Evolutionary conservation across 768 basidiomycete species (phyloP).

Genomic region (Glaciozyma antarctica): DNA sequence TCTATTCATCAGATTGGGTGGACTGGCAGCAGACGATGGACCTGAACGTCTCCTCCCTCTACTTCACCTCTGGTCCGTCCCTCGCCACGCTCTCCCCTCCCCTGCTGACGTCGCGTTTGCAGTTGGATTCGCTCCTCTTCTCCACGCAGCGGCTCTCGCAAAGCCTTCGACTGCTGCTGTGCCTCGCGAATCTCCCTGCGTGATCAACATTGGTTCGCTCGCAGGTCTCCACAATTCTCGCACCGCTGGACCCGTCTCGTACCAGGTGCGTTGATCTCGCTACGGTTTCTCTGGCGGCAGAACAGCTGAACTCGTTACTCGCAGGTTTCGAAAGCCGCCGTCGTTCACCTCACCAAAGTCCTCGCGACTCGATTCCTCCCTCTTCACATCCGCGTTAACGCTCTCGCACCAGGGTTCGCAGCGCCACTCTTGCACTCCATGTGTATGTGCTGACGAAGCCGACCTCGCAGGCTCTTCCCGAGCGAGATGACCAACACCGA

Average conservation of each 20-base stretch:
- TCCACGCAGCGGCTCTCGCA: not conserved
- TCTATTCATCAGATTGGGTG: not conserved
- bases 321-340: not conserved
- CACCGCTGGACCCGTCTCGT: not conserved
- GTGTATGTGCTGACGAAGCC: too few relatives aligned
- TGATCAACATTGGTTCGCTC: slow-evolving; percentile 2
- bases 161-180: not conserved
- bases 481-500: slow-evolving; percentile 3
- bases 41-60: slow-evolving; percentile 3
- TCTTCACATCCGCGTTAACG: not conserved
- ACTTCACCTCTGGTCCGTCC: not conserved
- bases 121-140: not conserved
- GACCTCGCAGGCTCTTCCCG: slow-evolving; percentile 2
- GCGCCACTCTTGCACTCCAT: not conserved
- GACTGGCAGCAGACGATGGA: slow-evolving; percentile 1
- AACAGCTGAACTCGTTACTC: not conserved
- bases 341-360: not conserved
- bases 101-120: not conserved
- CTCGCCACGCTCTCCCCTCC: not conserved
- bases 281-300: not conserved
- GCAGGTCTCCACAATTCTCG: slow-evolving; percentile 1
- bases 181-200: not conserved
- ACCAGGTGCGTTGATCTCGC: not conserved
- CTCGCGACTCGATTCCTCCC: slow-evolving; percentile 1
- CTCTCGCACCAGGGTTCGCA: not conserved